Base-by-base conservation (phyloP, 2,329 filamentous ascomycete species). In the Pseudophaeomoniella oleicola region DNA sequence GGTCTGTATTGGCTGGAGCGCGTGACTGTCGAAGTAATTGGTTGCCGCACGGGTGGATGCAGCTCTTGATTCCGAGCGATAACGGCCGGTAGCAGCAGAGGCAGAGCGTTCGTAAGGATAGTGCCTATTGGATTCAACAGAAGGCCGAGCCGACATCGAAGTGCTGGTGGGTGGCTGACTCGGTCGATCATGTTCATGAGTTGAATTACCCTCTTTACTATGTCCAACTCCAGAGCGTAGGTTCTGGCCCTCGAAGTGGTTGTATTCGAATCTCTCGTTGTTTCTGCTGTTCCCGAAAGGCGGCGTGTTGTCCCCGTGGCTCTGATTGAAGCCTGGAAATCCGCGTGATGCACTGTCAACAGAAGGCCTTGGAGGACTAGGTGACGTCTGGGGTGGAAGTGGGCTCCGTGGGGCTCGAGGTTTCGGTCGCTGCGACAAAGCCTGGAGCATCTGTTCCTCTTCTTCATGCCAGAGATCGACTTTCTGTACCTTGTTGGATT, bases 381-480 rank as follows among this genome's bases (percentile, higher is more conserved):
- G 34, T 4, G 11, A 14, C 19, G 19, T 30, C n/a, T 10, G 18
- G n/a, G 34, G 18, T 30, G 18, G 15, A 19, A 18, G 16, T 5
- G 34, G 34, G 6, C n/a, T 46, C 32, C 57, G 53, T 4, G 58
- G 57, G 10, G 57, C 54, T 40, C 57, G 58, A 4, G 55, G 53
- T 41, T 59, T 59, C 29, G 56, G 45, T 38, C 59, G 52, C 19
- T 49, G 54, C 18, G 50, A 49, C 35, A 57, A 45, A 31, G 44
- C 47, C 37, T 49, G 49, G 2, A 50, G 41, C 13, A 49, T 42
- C 11, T 44, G 47, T 30, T 57, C 54, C 12, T 58, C 54, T 22
- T 62, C 59, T 22, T 59, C 56, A 12, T 52, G 55, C 50, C 51
- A 57, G 6, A 46, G 43, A 17, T 58, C 58, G 19, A 57, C 56